Conservation (phyloP, 2,329 filamentous ascomycete genomes). For the Amauroascus verrucosus region DNA sequence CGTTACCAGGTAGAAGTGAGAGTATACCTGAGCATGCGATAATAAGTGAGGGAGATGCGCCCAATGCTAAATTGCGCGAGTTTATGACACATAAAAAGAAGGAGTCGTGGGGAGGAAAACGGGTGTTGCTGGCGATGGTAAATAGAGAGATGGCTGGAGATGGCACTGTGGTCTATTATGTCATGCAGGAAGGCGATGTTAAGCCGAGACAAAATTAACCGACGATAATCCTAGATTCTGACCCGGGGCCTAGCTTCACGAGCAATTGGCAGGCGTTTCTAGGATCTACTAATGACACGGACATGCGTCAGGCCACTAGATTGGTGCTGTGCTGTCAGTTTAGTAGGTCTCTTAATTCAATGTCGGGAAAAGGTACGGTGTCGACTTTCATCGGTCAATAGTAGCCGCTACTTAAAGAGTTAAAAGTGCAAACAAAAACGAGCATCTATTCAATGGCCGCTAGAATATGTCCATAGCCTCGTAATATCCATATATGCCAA, state of each 20-base stretch:
- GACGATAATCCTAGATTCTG: neutral
- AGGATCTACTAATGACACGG: no score
- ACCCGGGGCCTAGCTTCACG: neutral
- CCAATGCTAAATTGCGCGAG: conserved; percentile 23
- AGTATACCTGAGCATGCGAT: conserved; percentile 14
- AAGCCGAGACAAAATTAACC: conserved; percentile 54
- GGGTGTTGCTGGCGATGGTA: conserved; percentile 48
- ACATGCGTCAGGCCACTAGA: no score
- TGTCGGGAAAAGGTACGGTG: no score
- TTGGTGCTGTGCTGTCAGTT: no score
- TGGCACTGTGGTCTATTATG: conserved; percentile 56
- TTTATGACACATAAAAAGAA: conserved; percentile 25
- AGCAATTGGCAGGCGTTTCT: neutral
- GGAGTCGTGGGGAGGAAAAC: conserved; percentile 41
- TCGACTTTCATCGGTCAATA: no score
- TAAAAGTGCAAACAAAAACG: neutral
- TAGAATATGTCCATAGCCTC: neutral
- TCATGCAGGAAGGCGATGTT: conserved; percentile 53
- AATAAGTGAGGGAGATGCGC: conserved; percentile 20
- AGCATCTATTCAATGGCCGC: neutral
- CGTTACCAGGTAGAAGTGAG: conserved; percentile 30
- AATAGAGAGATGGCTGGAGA: conserved; percentile 43
- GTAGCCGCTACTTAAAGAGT: no score
- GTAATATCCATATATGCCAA: neutral
- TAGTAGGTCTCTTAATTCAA: no score